Conservation (phyloP, 495 filamentous ascomycete species). For the Talaromyces borbonicus region DNA sequence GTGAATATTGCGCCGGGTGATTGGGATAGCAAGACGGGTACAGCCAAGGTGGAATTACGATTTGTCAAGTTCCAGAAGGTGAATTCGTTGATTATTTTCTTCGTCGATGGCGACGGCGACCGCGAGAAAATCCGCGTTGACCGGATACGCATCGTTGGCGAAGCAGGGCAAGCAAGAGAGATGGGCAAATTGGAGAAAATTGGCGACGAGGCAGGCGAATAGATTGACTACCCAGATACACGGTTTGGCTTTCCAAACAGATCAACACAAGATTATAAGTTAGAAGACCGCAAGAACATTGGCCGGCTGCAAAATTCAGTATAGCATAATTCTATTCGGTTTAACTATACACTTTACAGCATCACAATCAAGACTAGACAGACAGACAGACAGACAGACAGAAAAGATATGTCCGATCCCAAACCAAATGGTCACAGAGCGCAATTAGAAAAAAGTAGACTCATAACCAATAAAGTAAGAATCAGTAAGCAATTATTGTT, state of each 20-base stretch:
- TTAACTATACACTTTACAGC: too few species aligned
- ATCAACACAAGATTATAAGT: conserved; percentile 8
- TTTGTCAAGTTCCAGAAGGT: conserved; percentile 98
- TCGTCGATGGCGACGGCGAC: conserved; percentile 78
- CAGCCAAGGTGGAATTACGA: conserved; percentile 70
- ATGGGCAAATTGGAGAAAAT: conserved; percentile 96
- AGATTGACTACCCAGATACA: too few species aligned
- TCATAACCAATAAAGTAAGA: conserved; percentile 43
- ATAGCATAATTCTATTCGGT: too few species aligned
- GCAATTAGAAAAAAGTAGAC: conserved; percentile 19
- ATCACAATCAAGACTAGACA: too few species aligned
- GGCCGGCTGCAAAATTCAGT: too few species aligned
- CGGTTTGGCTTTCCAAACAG: neutral
- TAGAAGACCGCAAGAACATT: too few species aligned
- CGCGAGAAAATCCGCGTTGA: conserved; percentile 83
- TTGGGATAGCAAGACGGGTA: conserved; percentile 80
- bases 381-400: too few species aligned
- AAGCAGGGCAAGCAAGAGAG: conserved; percentile 84
- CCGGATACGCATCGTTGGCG: conserved; percentile 75
- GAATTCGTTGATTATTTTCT: conserved; percentile 74
- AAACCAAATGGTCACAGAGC: conserved; percentile 42
- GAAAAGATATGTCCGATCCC: conserved; percentile 35
- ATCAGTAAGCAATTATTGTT: conserved; percentile 49
- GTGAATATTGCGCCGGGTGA: conserved; percentile 62
- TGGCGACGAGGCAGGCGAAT: conserved; percentile 64